Base-by-base conservation (phyloP, 805 yeast species). In the Zygotorulaspora chibaensis region DNA sequence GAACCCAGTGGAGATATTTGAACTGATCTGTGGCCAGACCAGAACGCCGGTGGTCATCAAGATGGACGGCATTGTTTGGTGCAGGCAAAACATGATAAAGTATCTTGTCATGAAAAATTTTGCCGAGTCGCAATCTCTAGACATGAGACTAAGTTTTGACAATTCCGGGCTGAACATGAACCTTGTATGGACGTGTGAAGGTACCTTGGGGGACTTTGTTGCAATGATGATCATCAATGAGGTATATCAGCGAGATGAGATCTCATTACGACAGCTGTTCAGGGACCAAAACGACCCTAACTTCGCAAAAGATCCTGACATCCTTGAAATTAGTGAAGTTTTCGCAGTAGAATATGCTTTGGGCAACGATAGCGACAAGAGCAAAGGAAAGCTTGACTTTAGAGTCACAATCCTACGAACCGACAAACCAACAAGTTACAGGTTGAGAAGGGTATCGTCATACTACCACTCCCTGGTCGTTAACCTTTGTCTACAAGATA, bases 131-230 rank as follows among this genome's bases (percentile, higher is more conserved):
- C 29, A 26, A 13, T 10, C 13, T 18, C 41, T 38, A n/a, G 38
- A 43, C 18, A 35, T 39, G 25, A 25, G 23, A 13, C 23, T 46
- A 23, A 43, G 51, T 47, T 62, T 63, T 47, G 47, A 46, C 17
- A 58, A 58, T 35, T 56, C 66, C 1, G 67, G 67, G 8, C 51
- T 63, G 55, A 58, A 61, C 35, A 56, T 59, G 48, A 57, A 60
- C 26, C 53, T 59, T 31, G 54, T 55, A 4, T 63, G 67, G 67
- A 57, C 66, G 2, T 58, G 64, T 26, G 47, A 47, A 25, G 67
- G 65, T 29, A 27, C 43, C 3, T 36, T 63, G 25, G 31, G 38
- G 17, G 63, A 61, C 42, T 51, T 63, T 23, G 55, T 59, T 3
- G 50, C 58, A 1, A 41, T 62, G 20, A 40, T 63, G 8, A 44